These are phyloP conservation scores for Maudiozyma turicensis DNA, from an alignment of 805 yeast genomes.

Conservation along the genomic window DNA sequence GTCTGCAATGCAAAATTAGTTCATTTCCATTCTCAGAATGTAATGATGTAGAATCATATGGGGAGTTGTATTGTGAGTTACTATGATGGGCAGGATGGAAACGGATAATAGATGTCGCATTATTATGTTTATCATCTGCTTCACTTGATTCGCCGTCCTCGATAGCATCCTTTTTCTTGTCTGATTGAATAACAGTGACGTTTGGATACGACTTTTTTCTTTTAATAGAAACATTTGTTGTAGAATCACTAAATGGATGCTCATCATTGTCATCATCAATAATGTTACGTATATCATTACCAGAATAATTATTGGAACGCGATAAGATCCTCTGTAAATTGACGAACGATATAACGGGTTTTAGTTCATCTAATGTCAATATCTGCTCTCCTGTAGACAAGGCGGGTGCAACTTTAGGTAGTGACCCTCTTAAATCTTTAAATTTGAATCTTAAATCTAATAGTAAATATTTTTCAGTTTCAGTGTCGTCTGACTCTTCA, in stretches of 20 bases:
- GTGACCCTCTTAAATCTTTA: constrained; percentile 48
- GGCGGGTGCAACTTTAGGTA: constrained; percentile 42
- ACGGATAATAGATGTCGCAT: constrained; percentile 25
- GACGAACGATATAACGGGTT: constrained; percentile 51
- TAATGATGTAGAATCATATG: neutral
- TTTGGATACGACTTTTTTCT: constrained; percentile 23
- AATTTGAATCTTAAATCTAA: constrained; percentile 59
- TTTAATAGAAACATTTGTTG: constrained; percentile 22
- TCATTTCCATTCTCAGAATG: constrained; percentile 7
- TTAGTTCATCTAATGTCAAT: constrained; percentile 47
- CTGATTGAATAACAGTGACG: constrained; percentile 19
- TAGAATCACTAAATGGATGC: constrained; percentile 18
- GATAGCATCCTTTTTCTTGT: neutral
- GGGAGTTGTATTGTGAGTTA: constrained; percentile 3
- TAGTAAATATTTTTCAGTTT: constrained; percentile 44
- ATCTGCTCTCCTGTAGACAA: constrained; percentile 48
- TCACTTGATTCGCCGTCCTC: neutral
- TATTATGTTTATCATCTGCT: constrained; percentile 4
- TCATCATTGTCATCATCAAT: constrained; percentile 4
- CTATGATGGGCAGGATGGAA: constrained; percentile 23
- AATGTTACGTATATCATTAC: constrained; percentile 1
- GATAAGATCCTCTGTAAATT: constrained; percentile 34
- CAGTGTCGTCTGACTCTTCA: constrained; percentile 10
- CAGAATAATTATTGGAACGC: neutral
- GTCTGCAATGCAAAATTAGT: constrained; percentile 31